Base-by-base conservation (phyloP, 305 asterid species). In the Coffea humblotiana region DNA sequence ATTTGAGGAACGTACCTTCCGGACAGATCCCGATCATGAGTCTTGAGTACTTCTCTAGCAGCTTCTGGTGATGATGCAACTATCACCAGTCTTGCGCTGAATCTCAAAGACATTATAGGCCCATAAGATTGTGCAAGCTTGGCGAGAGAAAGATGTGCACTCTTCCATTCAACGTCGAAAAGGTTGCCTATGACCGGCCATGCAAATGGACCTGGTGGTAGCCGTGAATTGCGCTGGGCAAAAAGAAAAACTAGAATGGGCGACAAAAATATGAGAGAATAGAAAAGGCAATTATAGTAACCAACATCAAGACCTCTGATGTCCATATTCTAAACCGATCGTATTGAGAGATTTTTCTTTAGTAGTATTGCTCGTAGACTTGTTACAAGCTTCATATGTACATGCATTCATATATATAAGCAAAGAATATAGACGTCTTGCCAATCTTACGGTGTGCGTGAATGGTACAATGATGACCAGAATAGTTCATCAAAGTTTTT, bases 151-250 rank as follows among this genome's bases (percentile, higher is more conserved):
- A 48, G 6, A 6, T 80, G 79, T n/a, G 76, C 60, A 4, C 65
- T 80, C 43, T 66, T 47, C 3, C 47, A 8, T n/a, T 73, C 78
- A 10, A 79, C 8, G 56, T 35, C 27, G 18, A 79, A 43, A 1
- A 72, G 4, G 72, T 79, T 72, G 72, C 82, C 82, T 19, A 79
- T 49, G 43, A 72, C 21, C 6, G 82, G 82, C 82, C 72, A 79
- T 13, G 72, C 43, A 32, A n/a, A 58, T 27, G 82, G 82, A 48
- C 77, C 78, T 29, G 82, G 82, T 9, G 82, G 82, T 27, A 79
- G 15, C 47, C 19, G 37, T 12, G 37, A 7, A 12, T 10, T 19
- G 40, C 45, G 19, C 47, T 43, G 49, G 3, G 16, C 6, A 6
- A 66, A 3, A 15, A 48, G 32, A 32, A 71, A 37, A 6, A 70